phyloP scores from a whole-genome alignment of 1,284 basidiomycete species.

The Leccinum olivaceoglutinosum region DNA sequence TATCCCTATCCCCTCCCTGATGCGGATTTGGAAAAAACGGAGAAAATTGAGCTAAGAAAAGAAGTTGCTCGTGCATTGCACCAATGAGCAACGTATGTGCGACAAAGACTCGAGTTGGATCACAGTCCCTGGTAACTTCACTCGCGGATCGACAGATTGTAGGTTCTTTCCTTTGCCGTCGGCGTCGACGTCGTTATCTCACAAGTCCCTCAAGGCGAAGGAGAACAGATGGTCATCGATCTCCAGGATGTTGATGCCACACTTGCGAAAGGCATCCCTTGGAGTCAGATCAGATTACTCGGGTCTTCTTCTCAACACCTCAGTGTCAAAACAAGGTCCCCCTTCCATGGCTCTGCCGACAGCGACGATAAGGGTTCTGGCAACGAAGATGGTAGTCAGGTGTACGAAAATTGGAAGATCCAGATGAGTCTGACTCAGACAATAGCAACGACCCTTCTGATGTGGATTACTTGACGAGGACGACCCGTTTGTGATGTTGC shows the following conservation, averaged over 20 bases:
- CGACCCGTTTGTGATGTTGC: slow-evolving; percentile 23
- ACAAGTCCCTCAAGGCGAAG: slow-evolving; percentile 72
- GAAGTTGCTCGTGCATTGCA: slow-evolving; percentile 83
- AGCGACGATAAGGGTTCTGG: slow-evolving; percentile 19
- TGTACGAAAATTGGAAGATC: slow-evolving; percentile 25
- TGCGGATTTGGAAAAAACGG: slow-evolving; percentile 84
- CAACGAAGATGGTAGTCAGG: slow-evolving; percentile 3
- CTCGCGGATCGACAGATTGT: slow-evolving; percentile 63
- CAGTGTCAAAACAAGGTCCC: slow-evolving; percentile 20
- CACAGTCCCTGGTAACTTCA: slow-evolving; percentile 94
- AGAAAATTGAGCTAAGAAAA: slow-evolving; percentile 81
- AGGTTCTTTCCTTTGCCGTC: slow-evolving; percentile 17
- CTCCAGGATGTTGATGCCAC: slow-evolving; percentile 85
- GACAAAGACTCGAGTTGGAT: slow-evolving; percentile 99
- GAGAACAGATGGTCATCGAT: slow-evolving; percentile 93
- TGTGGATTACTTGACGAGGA: slow-evolving; percentile 11
- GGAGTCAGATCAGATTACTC: slow-evolving; percentile 83
- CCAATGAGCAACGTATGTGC: slow-evolving; percentile 99
- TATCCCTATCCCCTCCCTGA: slow-evolving; percentile 82
- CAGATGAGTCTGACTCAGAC: slow-evolving; percentile 15
- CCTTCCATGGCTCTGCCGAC: slow-evolving; percentile 28
- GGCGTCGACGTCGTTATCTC: not conserved
- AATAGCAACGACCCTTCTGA: slow-evolving; percentile 8
- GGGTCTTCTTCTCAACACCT: slow-evolving; percentile 70
- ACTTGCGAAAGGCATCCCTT: slow-evolving; percentile 79